Base-by-base conservation (phyloP, 2,329 filamentous ascomycete genomes). In the Ascochyta lentis region DNA sequence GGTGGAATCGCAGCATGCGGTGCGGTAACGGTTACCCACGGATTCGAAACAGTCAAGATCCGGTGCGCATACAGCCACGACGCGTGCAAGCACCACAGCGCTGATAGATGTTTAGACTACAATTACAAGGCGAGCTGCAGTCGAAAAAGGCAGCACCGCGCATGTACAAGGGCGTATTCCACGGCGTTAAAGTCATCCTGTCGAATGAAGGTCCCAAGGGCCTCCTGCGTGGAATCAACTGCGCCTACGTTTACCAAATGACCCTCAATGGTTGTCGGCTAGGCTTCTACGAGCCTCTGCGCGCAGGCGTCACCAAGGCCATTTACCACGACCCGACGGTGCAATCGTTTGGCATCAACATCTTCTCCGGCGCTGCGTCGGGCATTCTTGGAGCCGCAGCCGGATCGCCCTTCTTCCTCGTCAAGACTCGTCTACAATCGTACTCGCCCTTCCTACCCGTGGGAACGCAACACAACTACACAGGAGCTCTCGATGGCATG, bases 31-130 rank as follows among this genome's bases (percentile, higher is more conserved):
- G 93, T 96, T 64, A 98, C 95, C 46, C 95, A 99, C 78, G 93
- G 93, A 54, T 98, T 98, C 80, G 95, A 99, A 80, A 98, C 94
- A 12, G 92, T 99, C 76, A 99, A 99, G 85, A 98, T 98, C 74
- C 90, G 93, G 89, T 93, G 82, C 73, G 83, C 73, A 58, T 45
- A 47, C 26, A 37, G 12, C 16, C 13, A 6, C 24, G 45, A 19
- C 26, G 31, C 22, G 43, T 44, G 15, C 42, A 38, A 1, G n/a
- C 37, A 23, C 41, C 49, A 49, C 13, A 19, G 26, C 39, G 57
- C 66, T 73, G 59, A 73, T 60, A 38, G 46, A 42, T 26, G 26
- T 34, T 56, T 75, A 93, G 92, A 70, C 87, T 99, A 85, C 95
- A 99, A 80, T 79, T 99, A 51, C 95, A 99, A 78, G 95, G 95